Percentiles rank a stretch among this genome's conserved stretches.
phyloP scores from a whole-genome alignment of 768 basidiomycete genomes.

The Boletus reticulatus region DNA sequence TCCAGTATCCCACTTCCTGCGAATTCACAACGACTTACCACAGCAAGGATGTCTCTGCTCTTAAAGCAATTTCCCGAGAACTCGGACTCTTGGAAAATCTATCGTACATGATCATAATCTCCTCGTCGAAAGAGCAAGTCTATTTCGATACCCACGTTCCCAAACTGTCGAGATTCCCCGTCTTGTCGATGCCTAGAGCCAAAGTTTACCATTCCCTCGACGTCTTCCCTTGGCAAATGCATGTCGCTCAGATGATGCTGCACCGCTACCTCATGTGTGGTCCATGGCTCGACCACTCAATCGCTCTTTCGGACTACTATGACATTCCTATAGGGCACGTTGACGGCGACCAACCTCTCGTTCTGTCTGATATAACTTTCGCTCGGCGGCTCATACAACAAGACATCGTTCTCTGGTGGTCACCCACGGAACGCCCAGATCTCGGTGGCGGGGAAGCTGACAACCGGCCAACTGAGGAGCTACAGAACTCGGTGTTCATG shows the following conservation, averaged over 20 bases:
- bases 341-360: slow-evolving; percentile 85
- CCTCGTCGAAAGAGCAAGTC: slow-evolving; percentile 77
- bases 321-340: slow-evolving; percentile 93
- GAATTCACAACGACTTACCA: slow-evolving; percentile 76
- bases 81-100: slow-evolving; percentile 72
- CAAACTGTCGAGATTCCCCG: slow-evolving; percentile 79
- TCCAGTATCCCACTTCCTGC: slow-evolving; percentile 62
- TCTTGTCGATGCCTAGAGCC: slow-evolving; percentile 84
- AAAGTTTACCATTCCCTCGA: slow-evolving; percentile 71
- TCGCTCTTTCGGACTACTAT: slow-evolving; percentile 84
- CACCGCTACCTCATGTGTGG: slow-evolving; percentile 78
- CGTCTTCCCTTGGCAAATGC: slow-evolving; percentile 85
- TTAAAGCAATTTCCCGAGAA: slow-evolving; percentile 87
- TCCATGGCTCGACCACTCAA: slow-evolving; percentile 73
- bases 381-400: slow-evolving; percentile 84
- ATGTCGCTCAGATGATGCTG: slow-evolving; percentile 81
- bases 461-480: slow-evolving; percentile 68
- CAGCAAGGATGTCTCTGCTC: slow-evolving; percentile 69
- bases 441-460: slow-evolving; percentile 93
- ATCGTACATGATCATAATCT: slow-evolving; percentile 75
- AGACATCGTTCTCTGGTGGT: slow-evolving; percentile 97
- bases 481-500: slow-evolving; percentile 81
- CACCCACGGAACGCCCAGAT: slow-evolving; percentile 82
- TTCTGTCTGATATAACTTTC: slow-evolving; percentile 87
- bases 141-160: slow-evolving; percentile 77